A percentile compares a stretch with the other conserved stretches of the same genome.
Evolutionary conservation across 495 filamentous ascomycete species (phyloP).

Genomic region (Penicillium canescens): DNA sequence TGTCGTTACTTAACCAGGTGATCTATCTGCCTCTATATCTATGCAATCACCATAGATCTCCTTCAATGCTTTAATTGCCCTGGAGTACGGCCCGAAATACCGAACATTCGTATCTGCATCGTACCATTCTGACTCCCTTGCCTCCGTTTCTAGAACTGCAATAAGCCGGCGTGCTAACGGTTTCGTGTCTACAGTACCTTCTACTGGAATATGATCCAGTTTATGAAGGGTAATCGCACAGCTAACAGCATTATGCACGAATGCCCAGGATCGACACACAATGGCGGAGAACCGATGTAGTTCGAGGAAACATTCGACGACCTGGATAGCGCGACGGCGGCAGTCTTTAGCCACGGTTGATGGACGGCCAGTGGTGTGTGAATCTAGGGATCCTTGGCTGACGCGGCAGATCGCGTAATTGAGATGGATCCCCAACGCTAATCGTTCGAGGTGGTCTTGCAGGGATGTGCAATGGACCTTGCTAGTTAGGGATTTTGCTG

Average conservation of each 20-base stretch:
- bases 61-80: slow-evolving; percentile 20
- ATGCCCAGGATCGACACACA: slow-evolving; percentile 22
- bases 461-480: too few relatives aligned
- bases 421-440: too few relatives aligned
- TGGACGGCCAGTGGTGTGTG: too few relatives aligned
- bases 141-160: slow-evolving; percentile 17
- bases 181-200: slow-evolving; percentile 7
- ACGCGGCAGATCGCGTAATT: too few relatives aligned
- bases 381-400: too few relatives aligned
- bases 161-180: slow-evolving; percentile 11
- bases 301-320: slow-evolving; percentile 21
- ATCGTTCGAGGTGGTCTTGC: too few relatives aligned
- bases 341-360: too few relatives aligned
- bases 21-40: too few relatives aligned
- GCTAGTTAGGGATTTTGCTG: too few relatives aligned
- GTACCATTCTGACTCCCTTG: slow-evolving; percentile 20
- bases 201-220: too few relatives aligned
- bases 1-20: too few relatives aligned
- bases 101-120: slow-evolving; percentile 25
- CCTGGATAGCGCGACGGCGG: slow-evolving; percentile 15
- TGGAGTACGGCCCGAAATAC: slow-evolving; percentile 26
- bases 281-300: slow-evolving; percentile 16
- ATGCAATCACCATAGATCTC: too few relatives aligned
- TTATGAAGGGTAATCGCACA: slow-evolving; percentile 26
- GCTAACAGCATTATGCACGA: slow-evolving; percentile 28